Evolutionary conservation across 2,329 filamentous ascomycete species (phyloP).

Genomic region (Hymenoscyphus occultus): DNA sequence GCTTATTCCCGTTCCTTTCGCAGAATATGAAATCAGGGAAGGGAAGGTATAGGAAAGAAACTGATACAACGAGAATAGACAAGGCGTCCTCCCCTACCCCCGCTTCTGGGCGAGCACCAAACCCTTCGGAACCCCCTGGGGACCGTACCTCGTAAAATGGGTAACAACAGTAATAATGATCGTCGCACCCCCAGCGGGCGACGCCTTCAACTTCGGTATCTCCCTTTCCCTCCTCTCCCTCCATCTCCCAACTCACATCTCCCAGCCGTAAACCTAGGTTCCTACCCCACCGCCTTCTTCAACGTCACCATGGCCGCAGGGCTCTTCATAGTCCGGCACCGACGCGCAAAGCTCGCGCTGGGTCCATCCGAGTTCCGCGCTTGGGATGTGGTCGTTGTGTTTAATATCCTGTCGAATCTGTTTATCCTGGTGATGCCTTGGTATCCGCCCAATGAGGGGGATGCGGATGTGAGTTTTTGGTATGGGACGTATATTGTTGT

Average conservation of each 20-base stretch:
- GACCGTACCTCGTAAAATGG: conserved; percentile 58
- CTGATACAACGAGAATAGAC: conserved; percentile 37
- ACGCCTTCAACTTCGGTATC: conserved; percentile 61
- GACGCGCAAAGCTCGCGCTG: conserved; percentile 50
- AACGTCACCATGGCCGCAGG: conserved; percentile 54
- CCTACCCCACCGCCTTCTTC: conserved; percentile 60
- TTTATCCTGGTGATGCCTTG: conserved; percentile 69
- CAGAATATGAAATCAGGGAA: too few species aligned
- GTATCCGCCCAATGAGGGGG: conserved; percentile 63
- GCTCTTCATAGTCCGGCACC: conserved; percentile 54
- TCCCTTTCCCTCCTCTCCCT: not conserved
- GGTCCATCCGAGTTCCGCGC: conserved; percentile 52
- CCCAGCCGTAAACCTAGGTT: conserved; percentile 54
- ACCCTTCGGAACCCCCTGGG: conserved; percentile 61
- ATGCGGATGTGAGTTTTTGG: conserved; percentile 69
- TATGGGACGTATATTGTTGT: conserved; percentile 67
- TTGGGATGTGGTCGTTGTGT: conserved; percentile 56
- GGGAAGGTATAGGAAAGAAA: not conserved
- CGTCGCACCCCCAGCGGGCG: conserved; percentile 56
- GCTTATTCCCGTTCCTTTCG: not conserved
- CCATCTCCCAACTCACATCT: not conserved
- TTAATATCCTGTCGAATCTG: conserved; percentile 57
- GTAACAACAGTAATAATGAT: conserved; percentile 57
- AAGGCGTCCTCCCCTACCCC: conserved; percentile 60
- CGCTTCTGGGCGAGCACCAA: conserved; percentile 60